Base-by-base conservation (phyloP, 2,329 filamentous ascomycete species). In the Colletotrichum sojae region DNA sequence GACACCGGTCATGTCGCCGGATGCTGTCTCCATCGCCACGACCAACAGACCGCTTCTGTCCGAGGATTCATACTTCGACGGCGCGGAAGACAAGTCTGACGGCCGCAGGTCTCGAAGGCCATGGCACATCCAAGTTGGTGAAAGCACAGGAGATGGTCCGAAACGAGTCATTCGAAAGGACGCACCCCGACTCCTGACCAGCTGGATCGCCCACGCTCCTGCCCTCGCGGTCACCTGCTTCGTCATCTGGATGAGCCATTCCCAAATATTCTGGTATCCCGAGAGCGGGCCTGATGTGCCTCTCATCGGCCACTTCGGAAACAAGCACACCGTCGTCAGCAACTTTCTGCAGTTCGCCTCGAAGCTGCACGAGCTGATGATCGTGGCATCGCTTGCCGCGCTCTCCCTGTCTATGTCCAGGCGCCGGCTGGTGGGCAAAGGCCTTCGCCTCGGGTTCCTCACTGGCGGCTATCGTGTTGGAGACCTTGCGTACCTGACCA, bases 401-500 rank as follows among this genome's bases (percentile, higher is more conserved):
- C 59, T 65, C 25, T 31, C 63, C 15, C 16, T 59, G 15, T 48
- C 54, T 1, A 57, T 53, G 27, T 60, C 49, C 46, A 48, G 39
- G 5, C 43, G 63, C 10, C 39, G 63, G 15, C 39, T 65, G 2
- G 43, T 60, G 4, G 43, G 63, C 0, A 22, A 43, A 10, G 63
- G 63, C 6, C 43, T 65, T 31, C 63, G 52, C 0, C 40, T 57
- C 18, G 63, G 63, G 2, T 59, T 65, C 36, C 45, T 65, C 9
- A 65, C 63, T 6, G 63, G 54, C 27, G 63, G 63, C 31, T 65
- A 65, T 27, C 63, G 63, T 12, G 40, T 65, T 2, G 63, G 63
- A 10, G 63, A 65, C 20, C 4, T 65, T 16, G 48, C 55, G 10
- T 65, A 65, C 25, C 63, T 65, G 20, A 31, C 46, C 0, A 60